Conservation (phyloP, 495 filamentous ascomycete genomes). For the Thermochaetoides thermophila region DNA sequence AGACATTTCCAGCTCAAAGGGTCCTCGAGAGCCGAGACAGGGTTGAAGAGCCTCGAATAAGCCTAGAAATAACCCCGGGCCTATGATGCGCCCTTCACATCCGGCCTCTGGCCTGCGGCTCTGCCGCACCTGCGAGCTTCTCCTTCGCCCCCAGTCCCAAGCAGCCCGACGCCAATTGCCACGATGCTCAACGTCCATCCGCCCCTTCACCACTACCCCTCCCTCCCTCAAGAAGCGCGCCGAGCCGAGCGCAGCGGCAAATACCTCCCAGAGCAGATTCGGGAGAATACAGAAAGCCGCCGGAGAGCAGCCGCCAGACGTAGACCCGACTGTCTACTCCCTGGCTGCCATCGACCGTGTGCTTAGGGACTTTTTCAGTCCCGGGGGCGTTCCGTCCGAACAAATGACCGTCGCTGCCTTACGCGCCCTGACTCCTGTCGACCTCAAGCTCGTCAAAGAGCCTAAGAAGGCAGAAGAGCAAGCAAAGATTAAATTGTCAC, state of each 20-base stretch:
- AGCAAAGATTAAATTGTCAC: too few relatives aligned
- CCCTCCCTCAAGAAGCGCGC: slow-evolving; percentile 7
- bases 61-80: too few relatives aligned
- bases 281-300: slow-evolving; percentile 2
- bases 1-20: too few relatives aligned
- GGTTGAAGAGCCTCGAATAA: too few relatives aligned
- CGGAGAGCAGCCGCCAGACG: neutral
- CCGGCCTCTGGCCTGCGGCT: slow-evolving; percentile 9
- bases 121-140: slow-evolving; percentile 16
- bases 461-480: too few relatives aligned
- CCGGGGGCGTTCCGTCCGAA: slow-evolving; percentile 20
- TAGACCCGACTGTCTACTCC: slow-evolving; percentile 8
- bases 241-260: slow-evolving; percentile 1
- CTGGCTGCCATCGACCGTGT: slow-evolving; percentile 19
- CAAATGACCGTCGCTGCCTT: slow-evolving; percentile 18
- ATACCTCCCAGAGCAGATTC: slow-evolving; percentile 7
- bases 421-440: slow-evolving; percentile 13
- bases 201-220: slow-evolving; percentile 12
- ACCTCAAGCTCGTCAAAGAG: slow-evolving; percentile 7
- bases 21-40: too few relatives aligned
- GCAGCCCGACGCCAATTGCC: too few relatives aligned
- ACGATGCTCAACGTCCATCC: too few relatives aligned
- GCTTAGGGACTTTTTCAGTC: slow-evolving; percentile 16
- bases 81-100: slow-evolving; percentile 13
- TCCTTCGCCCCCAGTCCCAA: too few relatives aligned